phyloP scores from a whole-genome alignment of 2,329 filamentous ascomycete genomes.

The Helicocarpus griseus region DNA sequence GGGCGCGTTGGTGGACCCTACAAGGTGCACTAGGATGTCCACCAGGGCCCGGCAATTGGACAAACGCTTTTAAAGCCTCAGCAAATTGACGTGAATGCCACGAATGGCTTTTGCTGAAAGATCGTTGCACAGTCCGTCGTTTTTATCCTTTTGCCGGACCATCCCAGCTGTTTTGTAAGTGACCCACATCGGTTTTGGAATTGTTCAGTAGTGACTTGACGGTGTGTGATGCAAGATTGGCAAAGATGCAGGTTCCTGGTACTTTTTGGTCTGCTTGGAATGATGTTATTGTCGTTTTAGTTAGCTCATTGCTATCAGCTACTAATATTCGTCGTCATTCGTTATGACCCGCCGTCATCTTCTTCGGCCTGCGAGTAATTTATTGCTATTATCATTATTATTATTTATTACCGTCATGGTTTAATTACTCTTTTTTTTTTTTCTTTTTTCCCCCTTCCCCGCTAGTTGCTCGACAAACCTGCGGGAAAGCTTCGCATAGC shows the following conservation, averaged over 20 bases:
- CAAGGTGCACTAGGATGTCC: neutral
- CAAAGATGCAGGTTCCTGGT: constrained; percentile 3
- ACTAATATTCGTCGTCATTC: neutral
- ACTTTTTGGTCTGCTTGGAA: neutral
- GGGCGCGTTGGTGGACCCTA: constrained; percentile 6
- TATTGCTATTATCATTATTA: too few species aligned
- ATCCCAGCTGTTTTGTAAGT: constrained; percentile 9
- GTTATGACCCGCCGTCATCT: neutral
- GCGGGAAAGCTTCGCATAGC: neutral
- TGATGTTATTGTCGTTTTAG: neutral
- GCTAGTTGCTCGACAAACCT: neutral
- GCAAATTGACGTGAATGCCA: neutral
- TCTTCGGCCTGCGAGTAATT: neutral
- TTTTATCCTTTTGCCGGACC: constrained; percentile 5
- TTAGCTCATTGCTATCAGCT: neutral
- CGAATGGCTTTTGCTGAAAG: constrained; percentile 4
- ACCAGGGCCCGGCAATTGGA: constrained; percentile 7
- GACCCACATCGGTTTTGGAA: neutral
- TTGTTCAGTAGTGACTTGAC: constrained; percentile 1
- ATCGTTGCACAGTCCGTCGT: constrained; percentile 11
- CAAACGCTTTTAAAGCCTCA: neutral
- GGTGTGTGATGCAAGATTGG: constrained; percentile 4
- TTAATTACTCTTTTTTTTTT: neutral
- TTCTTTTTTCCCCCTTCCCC: neutral
- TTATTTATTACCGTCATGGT: neutral